These are phyloP conservation scores for Talaromyces wortmannii DNA, from an alignment of 495 filamentous ascomycete genomes.

Conservation along the genomic window DNA sequence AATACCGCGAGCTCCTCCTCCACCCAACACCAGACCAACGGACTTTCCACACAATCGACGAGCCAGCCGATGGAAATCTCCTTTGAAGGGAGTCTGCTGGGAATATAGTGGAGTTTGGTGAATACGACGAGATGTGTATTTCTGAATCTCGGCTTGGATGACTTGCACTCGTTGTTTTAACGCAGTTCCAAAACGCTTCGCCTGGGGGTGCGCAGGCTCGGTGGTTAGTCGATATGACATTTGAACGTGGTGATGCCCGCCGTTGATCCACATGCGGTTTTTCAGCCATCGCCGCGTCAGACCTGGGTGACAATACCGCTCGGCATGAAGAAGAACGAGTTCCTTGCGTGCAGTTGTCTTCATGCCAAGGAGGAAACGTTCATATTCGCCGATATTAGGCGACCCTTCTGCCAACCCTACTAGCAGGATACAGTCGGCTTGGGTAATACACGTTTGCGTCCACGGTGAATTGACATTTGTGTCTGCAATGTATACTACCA, in stretches of 20 bases:
- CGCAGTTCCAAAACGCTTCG: slow-evolving; percentile 73
- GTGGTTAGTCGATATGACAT: slow-evolving; percentile 82
- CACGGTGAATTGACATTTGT: slow-evolving; percentile 93
- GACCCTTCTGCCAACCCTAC: slow-evolving; percentile 89
- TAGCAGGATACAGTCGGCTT: slow-evolving; percentile 91
- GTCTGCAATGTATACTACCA: slow-evolving; percentile 96
- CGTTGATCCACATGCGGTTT: slow-evolving; percentile 95
- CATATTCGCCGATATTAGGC: slow-evolving; percentile 88
- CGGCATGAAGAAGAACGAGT: slow-evolving; percentile 85
- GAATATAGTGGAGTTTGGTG: slow-evolving; percentile 85
- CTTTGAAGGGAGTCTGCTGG: slow-evolving; percentile 86
- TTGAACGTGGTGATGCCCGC: slow-evolving; percentile 96
- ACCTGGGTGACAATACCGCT: slow-evolving; percentile 80
- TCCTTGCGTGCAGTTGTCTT: slow-evolving; percentile 96
- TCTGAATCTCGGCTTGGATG: slow-evolving; percentile 93
- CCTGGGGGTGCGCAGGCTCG: slow-evolving; percentile 69
- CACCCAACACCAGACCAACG: slow-evolving; percentile 88
- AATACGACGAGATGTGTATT: slow-evolving; percentile 84
- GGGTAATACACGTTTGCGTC: slow-evolving; percentile 96
- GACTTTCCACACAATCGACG: slow-evolving; percentile 89
- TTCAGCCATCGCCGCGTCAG: slow-evolving; percentile 84
- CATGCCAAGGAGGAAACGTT: slow-evolving; percentile 90
- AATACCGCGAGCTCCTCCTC: slow-evolving; percentile 87
- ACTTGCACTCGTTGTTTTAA: slow-evolving; percentile 92
- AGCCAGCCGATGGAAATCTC: slow-evolving; percentile 91